These are phyloP conservation scores for Dipodascus albidus DNA, from an alignment of 805 yeast genomes.

Conservation along the genomic window DNA sequence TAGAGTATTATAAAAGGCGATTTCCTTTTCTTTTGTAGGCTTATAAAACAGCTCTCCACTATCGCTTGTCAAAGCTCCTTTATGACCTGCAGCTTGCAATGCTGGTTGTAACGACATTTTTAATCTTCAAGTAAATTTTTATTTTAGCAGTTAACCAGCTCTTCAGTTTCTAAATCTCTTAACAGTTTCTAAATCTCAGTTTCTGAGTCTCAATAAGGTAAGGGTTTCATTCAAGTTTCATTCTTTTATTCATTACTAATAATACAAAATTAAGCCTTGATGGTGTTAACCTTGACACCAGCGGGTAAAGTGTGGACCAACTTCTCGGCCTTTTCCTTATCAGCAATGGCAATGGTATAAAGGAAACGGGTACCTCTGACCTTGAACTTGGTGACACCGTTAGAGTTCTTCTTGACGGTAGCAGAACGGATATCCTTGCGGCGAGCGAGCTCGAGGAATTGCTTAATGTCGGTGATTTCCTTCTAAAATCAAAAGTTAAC, in stretches of 20 bases:
- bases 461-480: slow-evolving; percentile 94
- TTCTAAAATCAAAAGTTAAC: too few species aligned
- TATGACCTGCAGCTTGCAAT: slow-evolving; percentile 91
- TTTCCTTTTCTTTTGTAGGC: slow-evolving; percentile 50
- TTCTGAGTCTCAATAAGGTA: too few species aligned
- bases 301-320: slow-evolving; percentile 97
- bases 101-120: slow-evolving; percentile 9
- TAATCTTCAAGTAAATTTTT: not conserved
- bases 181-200: too few species aligned
- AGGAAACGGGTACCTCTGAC: slow-evolving; percentile 91
- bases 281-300: slow-evolving; percentile 24
- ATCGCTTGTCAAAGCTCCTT: slow-evolving; percentile 53
- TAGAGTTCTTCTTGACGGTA: slow-evolving; percentile 86
- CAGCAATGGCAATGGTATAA: slow-evolving; percentile 92
- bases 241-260: slow-evolving; percentile 5
- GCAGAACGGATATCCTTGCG: slow-evolving; percentile 90
- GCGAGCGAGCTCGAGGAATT: slow-evolving; percentile 79
- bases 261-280: slow-evolving; percentile 8
- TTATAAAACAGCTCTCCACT: slow-evolving; percentile 67
- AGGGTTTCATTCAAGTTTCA: not conserved
- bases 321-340: slow-evolving; percentile 94
- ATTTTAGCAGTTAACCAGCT: too few species aligned
- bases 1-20: slow-evolving; percentile 55
- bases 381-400: slow-evolving; percentile 97
- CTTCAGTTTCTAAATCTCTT: too few species aligned